Evolutionary conservation across 495 filamentous ascomycete species (phyloP).

Genomic region (Jackrogersella multiformis): DNA sequence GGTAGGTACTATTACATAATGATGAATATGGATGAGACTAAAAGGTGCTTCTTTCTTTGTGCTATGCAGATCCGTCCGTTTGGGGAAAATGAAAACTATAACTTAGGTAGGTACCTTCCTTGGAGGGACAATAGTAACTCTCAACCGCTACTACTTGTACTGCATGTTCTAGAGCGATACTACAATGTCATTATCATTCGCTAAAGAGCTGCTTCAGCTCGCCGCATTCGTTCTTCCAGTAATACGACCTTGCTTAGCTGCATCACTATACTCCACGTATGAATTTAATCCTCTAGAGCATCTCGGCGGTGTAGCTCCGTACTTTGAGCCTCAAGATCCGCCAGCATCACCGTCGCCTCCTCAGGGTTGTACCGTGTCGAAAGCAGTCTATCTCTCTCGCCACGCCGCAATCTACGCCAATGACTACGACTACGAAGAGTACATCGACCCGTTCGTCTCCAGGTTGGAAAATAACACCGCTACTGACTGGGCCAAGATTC

Average conservation of each 20-base stretch:
- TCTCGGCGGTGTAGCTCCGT: slow-evolving; percentile 58
- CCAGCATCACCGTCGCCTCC: slow-evolving; percentile 48
- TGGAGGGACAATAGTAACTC: not conserved
- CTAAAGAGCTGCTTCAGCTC: slow-evolving; percentile 32
- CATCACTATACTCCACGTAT: slow-evolving; percentile 49
- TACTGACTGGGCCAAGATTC: slow-evolving; percentile 51
- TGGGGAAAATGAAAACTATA: no score
- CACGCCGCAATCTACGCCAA: slow-evolving; percentile 62
- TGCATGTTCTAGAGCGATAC: not conserved
- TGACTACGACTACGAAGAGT: slow-evolving; percentile 58
- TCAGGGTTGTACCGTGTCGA: slow-evolving; percentile 53
- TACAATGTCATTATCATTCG: slow-evolving; percentile 31
- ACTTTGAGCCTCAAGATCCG: slow-evolving; percentile 60
- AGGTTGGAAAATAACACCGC: slow-evolving; percentile 54
- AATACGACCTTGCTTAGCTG: slow-evolving; percentile 31
- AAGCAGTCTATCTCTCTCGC: slow-evolving; percentile 56
- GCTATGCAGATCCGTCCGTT: not conserved
- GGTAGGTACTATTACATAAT: no score
- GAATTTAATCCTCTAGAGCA: slow-evolving; percentile 59
- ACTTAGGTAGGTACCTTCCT: no score
- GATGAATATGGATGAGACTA: no score
- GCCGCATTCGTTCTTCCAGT: slow-evolving; percentile 20
- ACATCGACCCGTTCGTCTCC: slow-evolving; percentile 57
- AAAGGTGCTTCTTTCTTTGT: not conserved
- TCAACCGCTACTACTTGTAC: not conserved